Evolutionary conservation across 768 basidiomycete species (phyloP).

Genomic region (Lactarius hatsudake): DNA sequence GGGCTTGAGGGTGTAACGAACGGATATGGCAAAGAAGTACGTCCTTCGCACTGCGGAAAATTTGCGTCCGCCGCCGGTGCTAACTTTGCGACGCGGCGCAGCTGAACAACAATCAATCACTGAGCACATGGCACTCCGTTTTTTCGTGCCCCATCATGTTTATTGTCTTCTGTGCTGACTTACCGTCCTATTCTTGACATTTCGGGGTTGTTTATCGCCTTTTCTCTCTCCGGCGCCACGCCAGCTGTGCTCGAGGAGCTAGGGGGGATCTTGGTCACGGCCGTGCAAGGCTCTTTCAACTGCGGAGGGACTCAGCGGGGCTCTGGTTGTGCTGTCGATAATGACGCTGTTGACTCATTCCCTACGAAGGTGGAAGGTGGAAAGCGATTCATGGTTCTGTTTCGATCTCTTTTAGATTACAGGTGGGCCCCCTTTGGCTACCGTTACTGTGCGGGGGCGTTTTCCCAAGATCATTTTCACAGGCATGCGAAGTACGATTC

Average conservation of each 20-base stretch:
- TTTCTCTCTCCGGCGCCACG: not conserved
- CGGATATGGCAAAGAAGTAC: not conserved
- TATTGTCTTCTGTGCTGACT: not conserved
- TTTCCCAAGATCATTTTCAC: not conserved
- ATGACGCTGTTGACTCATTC: not conserved
- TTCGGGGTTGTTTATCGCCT: not conserved
- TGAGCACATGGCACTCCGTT: not conserved
- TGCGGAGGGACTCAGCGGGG: not conserved
- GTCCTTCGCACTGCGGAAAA: not conserved
- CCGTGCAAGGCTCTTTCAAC: not conserved
- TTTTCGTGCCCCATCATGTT: not conserved
- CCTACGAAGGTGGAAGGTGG: constrained; percentile 1
- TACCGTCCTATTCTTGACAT: not conserved
- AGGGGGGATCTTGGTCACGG: not conserved
- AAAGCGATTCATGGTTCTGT: not conserved
- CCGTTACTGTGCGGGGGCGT: not conserved
- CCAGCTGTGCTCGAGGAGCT: not conserved
- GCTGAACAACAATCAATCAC: not conserved
- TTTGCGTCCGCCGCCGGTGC: not conserved
- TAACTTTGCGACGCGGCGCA: not conserved
- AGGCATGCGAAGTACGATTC: no score
- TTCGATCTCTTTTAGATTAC: not conserved
- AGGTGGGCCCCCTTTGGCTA: not conserved
- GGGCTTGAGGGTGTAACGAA: not conserved
- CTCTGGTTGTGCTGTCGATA: not conserved